Base-by-base conservation (phyloP, 805 yeast genomes). In the Candida ulmi region DNA sequence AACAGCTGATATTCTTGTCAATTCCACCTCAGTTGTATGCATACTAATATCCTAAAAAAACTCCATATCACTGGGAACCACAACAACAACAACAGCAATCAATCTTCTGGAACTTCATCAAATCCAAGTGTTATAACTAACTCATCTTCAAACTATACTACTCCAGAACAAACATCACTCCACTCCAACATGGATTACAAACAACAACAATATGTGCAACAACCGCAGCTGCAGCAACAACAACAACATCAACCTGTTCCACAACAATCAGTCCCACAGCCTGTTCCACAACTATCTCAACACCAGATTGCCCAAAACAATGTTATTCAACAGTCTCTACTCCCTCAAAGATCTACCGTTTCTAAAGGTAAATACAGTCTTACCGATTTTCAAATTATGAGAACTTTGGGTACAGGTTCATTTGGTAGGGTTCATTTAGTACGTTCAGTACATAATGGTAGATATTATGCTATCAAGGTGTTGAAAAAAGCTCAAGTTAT, bases 371-470 rank as follows among this genome's bases (percentile, higher is more conserved):
- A 88, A 57, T 90, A 90, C 60, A 73, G 84, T 12, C 63, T 90
- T 13, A 62, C 71, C 18, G 97, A 90, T 65, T 90, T 90, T 57
- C 83, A 80, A 49, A 80, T 88, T 43, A 72, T 84, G 71, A 74
- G 96, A 49, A 90, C 97, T 7, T 68, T 90, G 42, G 97, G 97
- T 2, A 90, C 97, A 0, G 97, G 97, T 2, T 88, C 96, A 3
- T 90, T 90, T 66, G 97, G 97, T 18, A 72, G 97, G 45, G 97
- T 90, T 33, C 97, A 90, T 63, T 66, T 90, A 41, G 95, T 87
- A 5, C 70, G 93, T 30, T 80, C 90, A 4, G 85, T 85, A 26
- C 96, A 90, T 64, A 90, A 90, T 63, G 88, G 93, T 18, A 73
- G 96, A 30, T 90, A 76, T 60, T 90, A 90, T 57, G 97, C 97